Conservation (phyloP, 2,329 filamentous ascomycete genomes). For the Bipolaris gigantea region DNA sequence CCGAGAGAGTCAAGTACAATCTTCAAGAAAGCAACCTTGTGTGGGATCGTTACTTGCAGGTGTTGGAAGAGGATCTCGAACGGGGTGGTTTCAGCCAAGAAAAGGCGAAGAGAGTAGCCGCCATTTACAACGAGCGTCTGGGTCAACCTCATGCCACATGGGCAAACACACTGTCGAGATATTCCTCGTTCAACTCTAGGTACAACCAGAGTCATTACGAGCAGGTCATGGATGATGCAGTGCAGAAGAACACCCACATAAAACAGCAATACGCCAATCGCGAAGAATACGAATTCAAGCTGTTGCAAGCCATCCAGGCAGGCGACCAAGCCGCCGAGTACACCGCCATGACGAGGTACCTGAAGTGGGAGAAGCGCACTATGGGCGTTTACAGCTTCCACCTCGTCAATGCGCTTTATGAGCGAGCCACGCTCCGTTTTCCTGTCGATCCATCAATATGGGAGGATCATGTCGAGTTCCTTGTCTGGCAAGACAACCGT, state of each 20-base stretch:
- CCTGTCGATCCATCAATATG: slow-evolving; percentile 74
- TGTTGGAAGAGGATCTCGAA: slow-evolving; percentile 69
- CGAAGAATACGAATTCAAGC: slow-evolving; percentile 67
- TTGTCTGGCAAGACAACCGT: slow-evolving; percentile 56
- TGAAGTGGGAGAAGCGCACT: slow-evolving; percentile 79
- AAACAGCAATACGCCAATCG: slow-evolving; percentile 66
- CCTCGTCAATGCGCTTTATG: slow-evolving; percentile 67
- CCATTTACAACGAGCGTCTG: slow-evolving; percentile 71
- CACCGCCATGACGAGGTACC: slow-evolving; percentile 64
- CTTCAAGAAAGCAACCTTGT: slow-evolving; percentile 75
- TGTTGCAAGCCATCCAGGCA: slow-evolving; percentile 61
- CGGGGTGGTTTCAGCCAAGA: slow-evolving; percentile 55
- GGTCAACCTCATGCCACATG: slow-evolving; percentile 73
- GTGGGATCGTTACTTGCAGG: slow-evolving; percentile 77
- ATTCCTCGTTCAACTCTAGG: slow-evolving; percentile 72
- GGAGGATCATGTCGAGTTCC: slow-evolving; percentile 80
- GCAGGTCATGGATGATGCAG: slow-evolving; percentile 69
- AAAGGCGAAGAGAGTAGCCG: slow-evolving; percentile 65
- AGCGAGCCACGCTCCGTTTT: slow-evolving; percentile 74
- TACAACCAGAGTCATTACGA: slow-evolving; percentile 75
- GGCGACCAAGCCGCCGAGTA: slow-evolving; percentile 61
- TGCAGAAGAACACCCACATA: slow-evolving; percentile 63
- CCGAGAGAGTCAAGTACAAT: slow-evolving; percentile 71
- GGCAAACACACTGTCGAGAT: slow-evolving; percentile 73
- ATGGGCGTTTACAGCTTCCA: slow-evolving; percentile 57